phyloP scores from a whole-genome alignment of 129 eudicot species.

The Scalesia atractyloides region DNA sequence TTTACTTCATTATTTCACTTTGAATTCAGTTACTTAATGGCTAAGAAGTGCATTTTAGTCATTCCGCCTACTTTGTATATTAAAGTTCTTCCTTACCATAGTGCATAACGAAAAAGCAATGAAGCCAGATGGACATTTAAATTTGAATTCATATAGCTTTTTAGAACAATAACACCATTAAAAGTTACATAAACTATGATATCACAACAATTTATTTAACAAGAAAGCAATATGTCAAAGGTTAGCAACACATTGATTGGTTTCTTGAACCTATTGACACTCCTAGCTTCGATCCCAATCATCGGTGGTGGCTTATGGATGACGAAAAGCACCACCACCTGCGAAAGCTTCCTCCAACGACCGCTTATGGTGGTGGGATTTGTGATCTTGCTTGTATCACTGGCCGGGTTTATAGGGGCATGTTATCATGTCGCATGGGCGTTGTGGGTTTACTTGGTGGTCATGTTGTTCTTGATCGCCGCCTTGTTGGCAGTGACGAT shows the following conservation, averaged over 20 bases:
- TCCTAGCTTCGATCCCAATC: conserved; percentile 77
- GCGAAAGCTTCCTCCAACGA: conserved; percentile 79
- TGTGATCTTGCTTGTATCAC: conserved; percentile 63
- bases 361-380: conserved; percentile 78
- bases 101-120: conserved; percentile 50
- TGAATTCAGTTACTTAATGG: conserved; percentile 43
- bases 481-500: conserved; percentile 61
- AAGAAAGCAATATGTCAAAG: conserved; percentile 44
- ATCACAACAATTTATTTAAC: conserved; percentile 15
- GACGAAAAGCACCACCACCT: conserved; percentile 78
- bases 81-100: conserved; percentile 37
- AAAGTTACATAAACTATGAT: conserved; percentile 17
- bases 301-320: conserved; percentile 89
- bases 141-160: conserved; percentile 32
- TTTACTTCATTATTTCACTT: neutral
- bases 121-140: conserved; percentile 29
- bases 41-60: conserved; percentile 59
- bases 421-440: conserved; percentile 83
- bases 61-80: conserved; percentile 23
- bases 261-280: conserved; percentile 42
- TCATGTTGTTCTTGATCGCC: conserved; percentile 70
- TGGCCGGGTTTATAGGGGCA: conserved; percentile 90
- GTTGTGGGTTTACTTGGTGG: conserved; percentile 72
- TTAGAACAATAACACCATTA: conserved; percentile 9
- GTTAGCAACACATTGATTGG: conserved; percentile 73